Percentiles rank a stretch among this genome's conserved stretches.
These are phyloP conservation scores for Aristolochia fimbriata DNA, from an alignment of 164 flowering plant genomes.

Conservation along the genomic window DNA sequence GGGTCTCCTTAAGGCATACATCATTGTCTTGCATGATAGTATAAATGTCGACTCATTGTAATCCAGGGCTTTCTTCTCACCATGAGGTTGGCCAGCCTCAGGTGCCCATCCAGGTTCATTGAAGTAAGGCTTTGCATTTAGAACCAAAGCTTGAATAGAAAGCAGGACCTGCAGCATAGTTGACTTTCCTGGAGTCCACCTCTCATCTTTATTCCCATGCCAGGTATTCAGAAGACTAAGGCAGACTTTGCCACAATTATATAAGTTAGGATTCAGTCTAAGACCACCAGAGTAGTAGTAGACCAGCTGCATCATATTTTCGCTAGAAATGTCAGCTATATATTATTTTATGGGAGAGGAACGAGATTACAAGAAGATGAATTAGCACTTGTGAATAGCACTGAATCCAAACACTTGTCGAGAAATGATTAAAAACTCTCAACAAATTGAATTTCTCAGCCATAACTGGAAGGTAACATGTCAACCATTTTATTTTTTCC, in stretches of 20 bases:
- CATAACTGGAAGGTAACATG: too few species aligned
- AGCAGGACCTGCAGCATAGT: slow-evolving; percentile 80
- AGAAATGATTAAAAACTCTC: too few species aligned
- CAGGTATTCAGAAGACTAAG: slow-evolving; percentile 92
- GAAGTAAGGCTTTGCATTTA: slow-evolving; percentile 76
- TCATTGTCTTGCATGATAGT: slow-evolving; percentile 61
- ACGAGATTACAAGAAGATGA: too few species aligned
- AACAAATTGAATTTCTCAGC: too few species aligned
- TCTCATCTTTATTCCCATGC: slow-evolving; percentile 50
- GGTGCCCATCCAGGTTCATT: slow-evolving; percentile 74
- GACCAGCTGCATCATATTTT: slow-evolving; percentile 38
- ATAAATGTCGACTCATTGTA: slow-evolving; percentile 62
- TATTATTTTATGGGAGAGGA: neutral
- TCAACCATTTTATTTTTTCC: too few species aligned
- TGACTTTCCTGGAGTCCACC: slow-evolving; percentile 64
- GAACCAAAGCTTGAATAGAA: slow-evolving; percentile 79
- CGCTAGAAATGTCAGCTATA: neutral
- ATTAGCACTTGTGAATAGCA: too few species aligned
- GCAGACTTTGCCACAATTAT: slow-evolving; percentile 76
- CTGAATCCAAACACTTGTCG: too few species aligned
- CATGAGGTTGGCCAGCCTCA: slow-evolving; percentile 24
- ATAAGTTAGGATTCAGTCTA: slow-evolving; percentile 78
- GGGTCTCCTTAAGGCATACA: slow-evolving; percentile 50
- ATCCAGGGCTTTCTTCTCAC: slow-evolving; percentile 36
- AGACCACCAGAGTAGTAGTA: slow-evolving; percentile 76